Evolutionary conservation across 352 stramenopile genomes (phyloP).

Genomic region (Phytophthora syringae): DNA sequence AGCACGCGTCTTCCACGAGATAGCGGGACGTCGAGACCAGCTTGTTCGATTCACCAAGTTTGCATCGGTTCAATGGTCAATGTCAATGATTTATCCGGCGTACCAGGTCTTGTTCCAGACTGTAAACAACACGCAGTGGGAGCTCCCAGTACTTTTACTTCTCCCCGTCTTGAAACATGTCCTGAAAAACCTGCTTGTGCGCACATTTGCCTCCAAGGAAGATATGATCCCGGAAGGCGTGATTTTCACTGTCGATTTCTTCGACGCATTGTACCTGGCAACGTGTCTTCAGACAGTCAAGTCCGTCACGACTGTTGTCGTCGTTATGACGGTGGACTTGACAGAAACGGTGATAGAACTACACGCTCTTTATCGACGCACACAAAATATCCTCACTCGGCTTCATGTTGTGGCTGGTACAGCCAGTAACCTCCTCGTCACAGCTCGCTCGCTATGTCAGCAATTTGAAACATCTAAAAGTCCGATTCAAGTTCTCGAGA

Average conservation of each 20-base stretch:
- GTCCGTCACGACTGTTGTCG: too few species aligned
- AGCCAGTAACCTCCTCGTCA: too few species aligned
- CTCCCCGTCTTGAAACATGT: slow-evolving; percentile 10
- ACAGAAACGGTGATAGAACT: too few species aligned
- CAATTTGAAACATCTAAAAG: too few species aligned
- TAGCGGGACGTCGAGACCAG: neutral
- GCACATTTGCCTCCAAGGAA: neutral
- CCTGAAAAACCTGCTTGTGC: slow-evolving; percentile 10
- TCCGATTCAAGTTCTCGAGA: too few species aligned
- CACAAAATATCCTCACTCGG: too few species aligned
- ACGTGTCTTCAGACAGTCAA: too few species aligned
- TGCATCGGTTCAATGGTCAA: slow-evolving; percentile 15
- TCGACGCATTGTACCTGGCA: neutral
- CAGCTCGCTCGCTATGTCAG: too few species aligned
- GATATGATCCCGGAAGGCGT: slow-evolving; percentile 11
- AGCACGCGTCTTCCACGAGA: neutral
- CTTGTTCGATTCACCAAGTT: neutral
- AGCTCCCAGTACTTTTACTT: slow-evolving; percentile 9
- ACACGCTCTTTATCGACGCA: too few species aligned
- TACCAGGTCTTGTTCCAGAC: slow-evolving; percentile 22
- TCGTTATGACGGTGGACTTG: too few species aligned
- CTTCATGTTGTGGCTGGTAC: too few species aligned
- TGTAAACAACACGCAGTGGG: neutral
- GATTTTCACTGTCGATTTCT: slow-evolving; percentile 7
- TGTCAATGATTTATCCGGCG: slow-evolving; percentile 12